Evolutionary conservation across 2,329 filamentous ascomycete genomes (phyloP).

Genomic region (Canariomyces notabilis): DNA sequence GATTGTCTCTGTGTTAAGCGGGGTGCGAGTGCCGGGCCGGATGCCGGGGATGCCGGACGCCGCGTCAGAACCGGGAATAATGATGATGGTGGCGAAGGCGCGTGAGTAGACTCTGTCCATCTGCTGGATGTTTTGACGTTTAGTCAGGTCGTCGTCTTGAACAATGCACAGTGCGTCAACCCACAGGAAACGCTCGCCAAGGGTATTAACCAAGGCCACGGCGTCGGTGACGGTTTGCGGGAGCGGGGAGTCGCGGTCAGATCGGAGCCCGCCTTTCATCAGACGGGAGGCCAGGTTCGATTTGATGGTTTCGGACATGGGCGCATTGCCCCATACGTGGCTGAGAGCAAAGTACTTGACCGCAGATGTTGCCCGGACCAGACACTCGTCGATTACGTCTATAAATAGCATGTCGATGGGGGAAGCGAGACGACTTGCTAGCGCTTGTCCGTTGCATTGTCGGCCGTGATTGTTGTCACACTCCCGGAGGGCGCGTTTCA

Average conservation of each 20-base stretch:
- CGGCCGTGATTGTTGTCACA: no score
- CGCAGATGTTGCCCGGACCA: slow-evolving; percentile 1
- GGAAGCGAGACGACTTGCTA: no score
- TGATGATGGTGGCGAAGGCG: slow-evolving; percentile 12
- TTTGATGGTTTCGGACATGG: not conserved
- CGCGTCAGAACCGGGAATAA: not conserved
- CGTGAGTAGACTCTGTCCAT: slow-evolving; percentile 13
- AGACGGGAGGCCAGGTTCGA: not conserved
- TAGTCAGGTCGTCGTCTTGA: slow-evolving; percentile 15
- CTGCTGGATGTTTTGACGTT: slow-evolving; percentile 2
- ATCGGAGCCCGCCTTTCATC: not conserved
- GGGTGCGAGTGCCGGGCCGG: not conserved
- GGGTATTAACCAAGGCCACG: slow-evolving; percentile 3
- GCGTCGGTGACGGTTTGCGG: slow-evolving; percentile 14
- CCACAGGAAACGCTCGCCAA: slow-evolving; percentile 20
- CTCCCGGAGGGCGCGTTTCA: no score
- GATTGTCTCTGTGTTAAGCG: not conserved
- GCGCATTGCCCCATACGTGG: slow-evolving; percentile 31
- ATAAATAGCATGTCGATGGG: not conserved
- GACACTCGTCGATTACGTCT: slow-evolving; percentile 5
- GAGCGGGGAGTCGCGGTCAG: not conserved
- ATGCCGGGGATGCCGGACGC: slow-evolving; percentile 5
- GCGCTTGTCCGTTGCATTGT: no score
- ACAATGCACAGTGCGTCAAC: slow-evolving; percentile 21
- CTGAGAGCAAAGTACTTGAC: slow-evolving; percentile 29